Evolutionary conservation across 768 basidiomycete genomes (phyloP).

Genomic region (Botryobasidium botryosum): DNA sequence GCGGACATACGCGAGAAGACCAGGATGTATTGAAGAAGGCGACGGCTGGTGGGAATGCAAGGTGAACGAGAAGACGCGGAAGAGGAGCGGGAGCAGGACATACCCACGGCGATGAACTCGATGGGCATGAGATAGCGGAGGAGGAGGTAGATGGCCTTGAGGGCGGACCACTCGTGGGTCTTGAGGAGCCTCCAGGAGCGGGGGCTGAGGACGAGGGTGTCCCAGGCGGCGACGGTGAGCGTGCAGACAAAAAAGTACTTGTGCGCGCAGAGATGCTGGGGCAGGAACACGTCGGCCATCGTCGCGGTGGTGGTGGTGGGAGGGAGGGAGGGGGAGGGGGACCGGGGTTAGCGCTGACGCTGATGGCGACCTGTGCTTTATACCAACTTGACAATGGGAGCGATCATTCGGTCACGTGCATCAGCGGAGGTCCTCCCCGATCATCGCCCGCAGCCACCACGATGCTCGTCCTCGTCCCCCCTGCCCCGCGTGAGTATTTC

Average conservation of each 20-base stretch:
- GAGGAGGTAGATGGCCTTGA: constrained; percentile 64
- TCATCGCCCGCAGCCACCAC: no score
- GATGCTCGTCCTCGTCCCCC: no score
- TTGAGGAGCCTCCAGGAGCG: constrained; percentile 57
- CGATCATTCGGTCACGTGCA: no score
- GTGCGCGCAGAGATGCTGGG: constrained; percentile 22
- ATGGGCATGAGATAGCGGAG: constrained; percentile 59
- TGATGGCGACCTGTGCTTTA: no score
- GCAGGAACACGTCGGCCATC: no score
- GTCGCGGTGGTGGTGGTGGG: no score
- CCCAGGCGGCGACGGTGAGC: constrained; percentile 79
- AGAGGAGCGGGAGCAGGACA: constrained; percentile 12
- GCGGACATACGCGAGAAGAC: constrained; percentile 30
- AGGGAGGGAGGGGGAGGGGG: no score
- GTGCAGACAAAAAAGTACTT: constrained; percentile 86
- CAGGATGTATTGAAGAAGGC: constrained; percentile 73
- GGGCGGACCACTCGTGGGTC: constrained; percentile 47
- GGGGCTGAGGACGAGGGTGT: constrained; percentile 69
- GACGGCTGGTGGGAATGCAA: no score
- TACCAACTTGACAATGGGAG: no score
- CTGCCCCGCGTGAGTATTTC: no score
- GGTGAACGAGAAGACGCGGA: constrained; percentile 1
- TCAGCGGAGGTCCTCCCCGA: no score
- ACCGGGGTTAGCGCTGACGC: no score
- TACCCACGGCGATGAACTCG: constrained; percentile 64